Conservation (phyloP, 306 rosid species). For the Cicer bijugum region DNA sequence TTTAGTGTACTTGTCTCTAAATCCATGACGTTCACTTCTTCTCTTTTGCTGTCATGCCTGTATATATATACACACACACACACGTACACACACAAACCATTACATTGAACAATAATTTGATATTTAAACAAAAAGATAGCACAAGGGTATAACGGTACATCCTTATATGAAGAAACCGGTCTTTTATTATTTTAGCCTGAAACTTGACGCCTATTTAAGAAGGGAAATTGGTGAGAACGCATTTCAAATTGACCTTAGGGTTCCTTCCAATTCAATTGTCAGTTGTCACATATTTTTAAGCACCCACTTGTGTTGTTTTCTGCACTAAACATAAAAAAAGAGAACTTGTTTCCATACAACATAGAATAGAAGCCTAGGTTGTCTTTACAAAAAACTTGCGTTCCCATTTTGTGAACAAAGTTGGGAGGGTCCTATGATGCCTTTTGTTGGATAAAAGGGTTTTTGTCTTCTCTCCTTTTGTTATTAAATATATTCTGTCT, state of each 20-base stretch:
- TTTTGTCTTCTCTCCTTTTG: too few species aligned
- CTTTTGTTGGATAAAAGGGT: not conserved
- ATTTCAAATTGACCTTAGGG: slow-evolving; percentile 1
- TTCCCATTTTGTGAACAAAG: not conserved
- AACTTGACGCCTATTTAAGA: not conserved
- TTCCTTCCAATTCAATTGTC: slow-evolving; percentile 1
- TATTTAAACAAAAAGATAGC: slow-evolving; percentile 2
- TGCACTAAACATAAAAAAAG: not conserved
- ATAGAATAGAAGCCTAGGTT: not conserved
- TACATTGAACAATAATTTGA: not conserved
- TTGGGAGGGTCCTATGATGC: not conserved
- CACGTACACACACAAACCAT: not conserved
- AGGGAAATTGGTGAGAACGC: not conserved
- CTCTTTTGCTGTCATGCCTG: not conserved
- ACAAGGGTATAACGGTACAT: not conserved
- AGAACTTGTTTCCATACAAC: not conserved
- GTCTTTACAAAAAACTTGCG: not conserved
- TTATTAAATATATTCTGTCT: too few species aligned
- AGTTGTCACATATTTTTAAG: slow-evolving; percentile 1
- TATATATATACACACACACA: not conserved
- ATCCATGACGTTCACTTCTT: not conserved
- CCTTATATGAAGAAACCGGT: not conserved
- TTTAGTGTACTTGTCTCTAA: slow-evolving; percentile 44
- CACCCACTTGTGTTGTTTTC: not conserved
- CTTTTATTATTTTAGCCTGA: not conserved